A percentile compares a stretch with the other conserved stretches of the same genome.
These are phyloP conservation scores for Sporisorium iseilematis-ciliati DNA, from an alignment of 1,284 basidiomycete genomes.

Conservation along the genomic window DNA sequence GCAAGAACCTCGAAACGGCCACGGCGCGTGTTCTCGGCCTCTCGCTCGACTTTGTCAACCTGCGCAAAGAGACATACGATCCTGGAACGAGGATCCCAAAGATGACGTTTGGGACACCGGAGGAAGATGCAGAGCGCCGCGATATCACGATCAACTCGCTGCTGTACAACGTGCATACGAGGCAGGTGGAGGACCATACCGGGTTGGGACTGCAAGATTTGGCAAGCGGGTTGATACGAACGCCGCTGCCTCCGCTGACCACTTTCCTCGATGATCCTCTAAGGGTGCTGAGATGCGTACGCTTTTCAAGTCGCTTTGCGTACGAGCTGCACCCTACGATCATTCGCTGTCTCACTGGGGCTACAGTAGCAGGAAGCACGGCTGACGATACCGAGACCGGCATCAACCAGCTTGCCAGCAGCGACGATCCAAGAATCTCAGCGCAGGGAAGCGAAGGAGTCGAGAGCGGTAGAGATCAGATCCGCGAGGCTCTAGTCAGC, in stretches of 20 bases:
- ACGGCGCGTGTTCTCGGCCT: conserved; percentile 85
- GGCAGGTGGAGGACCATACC: conserved; percentile 89
- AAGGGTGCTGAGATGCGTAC: conserved; percentile 86
- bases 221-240: conserved; percentile 82
- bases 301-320: conserved; percentile 91
- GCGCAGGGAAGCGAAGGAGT: conserved; percentile 18
- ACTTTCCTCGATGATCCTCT: conserved; percentile 96
- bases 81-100: conserved; percentile 88
- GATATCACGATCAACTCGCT: conserved; percentile 96
- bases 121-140: conserved; percentile 88
- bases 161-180: conserved; percentile 94
- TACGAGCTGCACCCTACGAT: conserved; percentile 84
- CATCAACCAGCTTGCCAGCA: conserved; percentile 21
- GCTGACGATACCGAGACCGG: conserved; percentile 12
- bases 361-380: conserved; percentile 6
- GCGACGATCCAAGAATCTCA: conserved; percentile 38
- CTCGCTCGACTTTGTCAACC: conserved; percentile 93
- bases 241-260: conserved; percentile 85
- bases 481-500: conserved; percentile 53
- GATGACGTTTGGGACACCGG: conserved; percentile 87
- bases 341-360: conserved; percentile 54
- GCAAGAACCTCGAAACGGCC: conserved; percentile 97
- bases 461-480: conserved; percentile 72
- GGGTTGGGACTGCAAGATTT: conserved; percentile 85
- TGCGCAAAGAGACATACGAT: conserved; percentile 90